A percentile compares a stretch with the other conserved stretches of the same genome.
Conservation (phyloP, 1,139 yeast genomes). For the Blastobotrys buckinghamii region DNA sequence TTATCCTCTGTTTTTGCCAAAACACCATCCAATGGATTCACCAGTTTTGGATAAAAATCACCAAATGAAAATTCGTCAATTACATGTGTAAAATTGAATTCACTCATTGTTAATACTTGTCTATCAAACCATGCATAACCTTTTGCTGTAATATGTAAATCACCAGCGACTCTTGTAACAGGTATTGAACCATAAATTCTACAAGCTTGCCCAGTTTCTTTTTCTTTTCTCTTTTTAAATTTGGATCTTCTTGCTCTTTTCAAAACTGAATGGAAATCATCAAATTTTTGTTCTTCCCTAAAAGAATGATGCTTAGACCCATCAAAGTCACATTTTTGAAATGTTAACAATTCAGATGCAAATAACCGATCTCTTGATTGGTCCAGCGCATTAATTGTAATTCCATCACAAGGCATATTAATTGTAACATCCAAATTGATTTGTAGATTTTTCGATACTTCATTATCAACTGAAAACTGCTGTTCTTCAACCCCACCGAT, state of each 20-base stretch:
- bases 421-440: constrained; percentile 77
- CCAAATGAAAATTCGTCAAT: constrained; percentile 90
- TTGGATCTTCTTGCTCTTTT: constrained; percentile 37
- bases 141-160: constrained; percentile 74
- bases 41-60: constrained; percentile 75
- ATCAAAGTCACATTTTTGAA: constrained; percentile 20
- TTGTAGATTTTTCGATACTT: constrained; percentile 52
- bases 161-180: constrained; percentile 81
- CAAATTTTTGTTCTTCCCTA: constrained; percentile 15
- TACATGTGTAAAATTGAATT: constrained; percentile 68
- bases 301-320: constrained; percentile 13
- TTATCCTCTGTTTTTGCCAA: constrained; percentile 33
- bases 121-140: constrained; percentile 48
- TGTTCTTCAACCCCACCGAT: constrained; percentile 79
- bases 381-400: constrained; percentile 76
- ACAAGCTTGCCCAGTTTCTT: constrained; percentile 64
- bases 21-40: constrained; percentile 73
- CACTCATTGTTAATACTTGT: constrained; percentile 39
- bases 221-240: constrained; percentile 43
- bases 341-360: constrained; percentile 68
- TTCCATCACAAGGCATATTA: constrained; percentile 73
- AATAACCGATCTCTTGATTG: constrained; percentile 68
- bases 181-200: constrained; percentile 84
- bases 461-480: constrained; percentile 61
- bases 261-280: constrained; percentile 22